A percentile compares a stretch with the other conserved stretches of the same genome.
Conservation (phyloP, 208 protist species). For the Crithidia acanthocephali region DNA sequence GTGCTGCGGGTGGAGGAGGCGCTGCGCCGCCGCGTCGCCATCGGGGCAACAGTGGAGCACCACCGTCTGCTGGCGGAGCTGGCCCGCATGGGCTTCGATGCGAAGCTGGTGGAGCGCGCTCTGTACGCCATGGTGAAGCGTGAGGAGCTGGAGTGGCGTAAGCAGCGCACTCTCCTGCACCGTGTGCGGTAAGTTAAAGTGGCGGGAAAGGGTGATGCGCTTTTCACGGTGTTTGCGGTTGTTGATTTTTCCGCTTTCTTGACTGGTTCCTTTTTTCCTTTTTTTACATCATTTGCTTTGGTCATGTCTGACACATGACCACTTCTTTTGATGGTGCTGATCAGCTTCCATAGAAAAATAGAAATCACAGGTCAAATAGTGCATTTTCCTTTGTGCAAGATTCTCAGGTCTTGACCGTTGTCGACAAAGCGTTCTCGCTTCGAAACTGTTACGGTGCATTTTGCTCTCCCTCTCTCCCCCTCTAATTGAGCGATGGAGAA, state of each 20-base stretch:
- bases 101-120: conserved; percentile 84
- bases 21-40: conserved; percentile 77
- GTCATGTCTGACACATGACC: too few relatives aligned
- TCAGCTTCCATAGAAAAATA: not conserved
- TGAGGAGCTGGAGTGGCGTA: conserved; percentile 90
- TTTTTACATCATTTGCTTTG: too few relatives aligned
- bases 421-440: too few relatives aligned
- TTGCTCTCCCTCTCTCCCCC: not conserved
- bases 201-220: not conserved
- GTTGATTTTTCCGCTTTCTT: not conserved
- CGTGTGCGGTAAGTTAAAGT: conserved; percentile 55
- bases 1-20: conserved; percentile 88
- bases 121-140: conserved; percentile 90
- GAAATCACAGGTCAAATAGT: not conserved
- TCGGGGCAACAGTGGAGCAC: conserved; percentile 88
- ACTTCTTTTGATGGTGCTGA: not conserved
- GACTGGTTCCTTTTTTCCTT: too few relatives aligned
- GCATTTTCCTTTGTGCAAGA: not conserved
- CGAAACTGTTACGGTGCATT: too few relatives aligned
- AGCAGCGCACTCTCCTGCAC: conserved; percentile 85
- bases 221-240: not conserved
- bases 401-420: too few relatives aligned
- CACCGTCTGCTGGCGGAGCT: conserved; percentile 81
- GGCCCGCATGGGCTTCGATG: conserved; percentile 84
- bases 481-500: not conserved